Evolutionary conservation across 495 filamentous ascomycete species (phyloP), one percentile per base, ranked within the genome.

Genomic region (Penicillium manginii): DNA sequence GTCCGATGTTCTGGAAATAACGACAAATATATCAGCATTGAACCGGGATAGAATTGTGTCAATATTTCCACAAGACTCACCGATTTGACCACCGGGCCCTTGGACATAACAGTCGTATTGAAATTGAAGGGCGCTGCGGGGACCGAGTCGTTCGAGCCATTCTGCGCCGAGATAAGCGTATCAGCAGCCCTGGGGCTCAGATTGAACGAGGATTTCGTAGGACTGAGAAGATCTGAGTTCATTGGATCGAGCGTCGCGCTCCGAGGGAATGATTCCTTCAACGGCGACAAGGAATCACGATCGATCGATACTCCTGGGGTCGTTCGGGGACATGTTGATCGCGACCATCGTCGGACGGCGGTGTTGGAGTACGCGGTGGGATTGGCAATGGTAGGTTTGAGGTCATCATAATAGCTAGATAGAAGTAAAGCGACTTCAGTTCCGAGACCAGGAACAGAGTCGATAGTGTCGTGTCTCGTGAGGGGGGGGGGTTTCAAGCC

Each of bases 121-220:
- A 98, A 98, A 76, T 97, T 98, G 84, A 98, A 98, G 3, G 92
- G 93, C 37, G 77, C 75, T 22, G 74, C 66, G 22, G 70, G 42
- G 42, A 72, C 64, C 53, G 72, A 69, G 58, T 81, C 78, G 37
- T 66, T 74, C 52, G 74, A 62, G 18, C 72, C 75, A 69, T 74
- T 77, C 33, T 72, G 61, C 35, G 60, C 66, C 51, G 66, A 59
- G 59, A 66, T 81, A 76, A 57, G 72, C 73, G 32, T 68, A 60
- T 64, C 74, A 48, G 57, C 37, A 46, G 66, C 33, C 15, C 59
- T 58, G 17, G 78, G 64, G 37, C 69, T 73, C 39, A 78, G 67
- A 54, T 71, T 81, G 67, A 84, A 83, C 15, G 71, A 60, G 0
- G 75, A 62, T 43, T 68, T 69, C 55, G 73, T 65, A 60, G 82